Conservation (phyloP, 2,329 filamentous ascomycete genomes). For the Aspergillus eucalypticola region DNA sequence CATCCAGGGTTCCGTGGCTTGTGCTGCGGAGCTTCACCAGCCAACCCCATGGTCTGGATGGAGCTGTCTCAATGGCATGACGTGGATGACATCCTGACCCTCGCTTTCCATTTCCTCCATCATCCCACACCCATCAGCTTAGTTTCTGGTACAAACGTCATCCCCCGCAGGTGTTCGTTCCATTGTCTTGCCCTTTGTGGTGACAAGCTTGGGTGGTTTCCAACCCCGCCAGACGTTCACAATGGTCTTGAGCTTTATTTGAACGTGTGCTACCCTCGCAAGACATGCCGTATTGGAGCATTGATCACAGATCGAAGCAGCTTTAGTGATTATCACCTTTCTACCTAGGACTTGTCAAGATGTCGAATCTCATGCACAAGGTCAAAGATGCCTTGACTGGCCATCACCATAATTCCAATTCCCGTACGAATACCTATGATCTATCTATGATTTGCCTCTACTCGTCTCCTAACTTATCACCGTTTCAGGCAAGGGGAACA, state of each 20-base stretch:
- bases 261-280: background rate
- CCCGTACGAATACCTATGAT: background rate
- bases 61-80: background rate
- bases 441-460: background rate
- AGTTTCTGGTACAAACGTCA: background rate
- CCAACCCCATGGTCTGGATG: background rate
- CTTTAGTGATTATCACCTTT: no score
- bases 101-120: background rate
- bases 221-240: background rate
- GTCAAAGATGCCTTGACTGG: conserved; percentile 49
- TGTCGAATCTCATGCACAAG: conserved; percentile 51
- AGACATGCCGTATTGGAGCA: background rate
- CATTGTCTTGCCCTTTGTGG: background rate
- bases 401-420: conserved; percentile 28
- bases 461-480: background rate
- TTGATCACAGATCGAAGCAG: background rate
- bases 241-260: background rate
- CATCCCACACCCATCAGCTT: background rate
- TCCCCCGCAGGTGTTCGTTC: background rate
- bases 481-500: conserved; percentile 22
- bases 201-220: background rate
- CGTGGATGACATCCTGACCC: conserved; percentile 6
- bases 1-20: conserved; percentile 6
- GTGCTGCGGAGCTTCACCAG: background rate
- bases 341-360: conserved; percentile 22